Evolutionary conservation across 192 early-diverging fungal species (phyloP).

Genomic region (Polychytrium aggregatum): DNA sequence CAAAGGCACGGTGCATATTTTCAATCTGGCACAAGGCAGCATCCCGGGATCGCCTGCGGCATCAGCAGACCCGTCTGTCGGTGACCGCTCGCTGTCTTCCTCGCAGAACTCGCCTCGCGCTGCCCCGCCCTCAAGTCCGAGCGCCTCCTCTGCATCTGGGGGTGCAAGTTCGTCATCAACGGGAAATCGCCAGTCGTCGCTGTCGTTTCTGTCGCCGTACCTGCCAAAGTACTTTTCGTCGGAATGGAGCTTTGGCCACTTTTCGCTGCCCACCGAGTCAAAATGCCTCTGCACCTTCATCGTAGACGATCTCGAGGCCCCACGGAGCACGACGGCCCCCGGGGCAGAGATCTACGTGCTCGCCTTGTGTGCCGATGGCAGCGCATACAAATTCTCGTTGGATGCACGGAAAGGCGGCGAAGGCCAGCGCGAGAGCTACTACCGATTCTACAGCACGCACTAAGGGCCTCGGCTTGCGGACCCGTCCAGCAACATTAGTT

Average conservation of each 20-base stretch:
- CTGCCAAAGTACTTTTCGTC: conserved; percentile 93
- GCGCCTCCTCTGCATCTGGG: background rate
- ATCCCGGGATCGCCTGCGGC: too few relatives aligned
- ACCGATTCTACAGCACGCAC: conserved; percentile 29
- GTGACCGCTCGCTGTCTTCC: too few relatives aligned
- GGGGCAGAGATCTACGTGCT: conserved; percentile 4
- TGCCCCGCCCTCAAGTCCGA: background rate
- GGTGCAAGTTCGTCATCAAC: too few relatives aligned
- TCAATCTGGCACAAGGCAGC: conserved; percentile 62
- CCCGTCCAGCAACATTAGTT: too few relatives aligned
- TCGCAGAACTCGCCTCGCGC: background rate
- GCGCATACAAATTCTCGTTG: conserved; percentile 73
- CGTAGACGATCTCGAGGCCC: background rate
- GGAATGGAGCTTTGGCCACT: conserved; percentile 87
- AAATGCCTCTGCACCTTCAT: background rate
- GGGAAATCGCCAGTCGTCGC: conserved; percentile 41
- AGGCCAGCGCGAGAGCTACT: conserved; percentile 37
- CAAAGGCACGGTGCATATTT: conserved; percentile 89
- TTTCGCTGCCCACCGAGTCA: conserved; percentile 63
- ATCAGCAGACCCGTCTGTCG: too few relatives aligned
- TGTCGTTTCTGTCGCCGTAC: conserved; percentile 18
- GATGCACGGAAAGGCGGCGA: conserved; percentile 66
- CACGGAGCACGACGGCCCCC: background rate
- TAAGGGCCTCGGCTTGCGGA: too few relatives aligned
- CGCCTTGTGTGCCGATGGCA: conserved; percentile 78